Percentiles rank a stretch among this genome's conserved stretches.
Conservation (phyloP, 148 eudicot species). For the Cornus controversa region DNA sequence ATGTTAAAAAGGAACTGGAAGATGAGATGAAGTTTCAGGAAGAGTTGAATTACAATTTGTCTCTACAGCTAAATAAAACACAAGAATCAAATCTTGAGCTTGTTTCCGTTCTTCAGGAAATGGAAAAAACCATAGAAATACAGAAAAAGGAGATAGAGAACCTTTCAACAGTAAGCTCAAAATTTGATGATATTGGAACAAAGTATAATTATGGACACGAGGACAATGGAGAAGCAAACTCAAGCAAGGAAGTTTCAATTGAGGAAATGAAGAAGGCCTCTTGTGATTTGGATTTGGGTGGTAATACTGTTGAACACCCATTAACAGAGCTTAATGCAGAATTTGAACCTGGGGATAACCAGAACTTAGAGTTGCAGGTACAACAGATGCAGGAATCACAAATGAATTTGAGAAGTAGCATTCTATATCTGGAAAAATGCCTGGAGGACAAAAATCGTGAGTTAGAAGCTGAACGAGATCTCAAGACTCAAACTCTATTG, state of each 20-base stretch:
- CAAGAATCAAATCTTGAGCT: conserved; percentile 91
- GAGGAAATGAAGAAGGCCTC: too few species aligned
- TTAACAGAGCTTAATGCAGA: too few species aligned
- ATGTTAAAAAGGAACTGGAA: conserved; percentile 57
- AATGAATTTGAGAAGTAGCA: conserved; percentile 42
- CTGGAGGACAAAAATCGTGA: conserved; percentile 45
- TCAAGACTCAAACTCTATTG: conserved; percentile 27
- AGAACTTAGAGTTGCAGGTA: conserved; percentile 35
- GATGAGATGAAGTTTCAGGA: conserved; percentile 61
- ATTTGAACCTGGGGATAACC: conserved; percentile 21
- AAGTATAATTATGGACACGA: background rate
- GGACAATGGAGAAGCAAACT: background rate
- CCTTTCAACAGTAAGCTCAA: conserved; percentile 47
- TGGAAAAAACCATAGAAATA: conserved; percentile 71
- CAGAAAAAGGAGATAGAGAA: conserved; percentile 74
- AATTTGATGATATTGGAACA: conserved; percentile 21
- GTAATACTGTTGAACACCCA: too few species aligned
- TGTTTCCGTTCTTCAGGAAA: conserved; percentile 76
- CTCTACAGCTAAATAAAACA: conserved; percentile 62
- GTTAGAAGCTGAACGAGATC: conserved; percentile 38
- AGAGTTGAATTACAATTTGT: conserved; percentile 54
- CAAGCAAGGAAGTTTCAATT: background rate
- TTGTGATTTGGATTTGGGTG: too few species aligned
- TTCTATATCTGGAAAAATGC: conserved; percentile 42
- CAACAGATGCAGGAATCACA: conserved; percentile 54